Percentiles rank a stretch among this genome's conserved stretches.
phyloP scores from a whole-genome alignment of 805 yeast genomes.

The Candida vaughaniae region DNA sequence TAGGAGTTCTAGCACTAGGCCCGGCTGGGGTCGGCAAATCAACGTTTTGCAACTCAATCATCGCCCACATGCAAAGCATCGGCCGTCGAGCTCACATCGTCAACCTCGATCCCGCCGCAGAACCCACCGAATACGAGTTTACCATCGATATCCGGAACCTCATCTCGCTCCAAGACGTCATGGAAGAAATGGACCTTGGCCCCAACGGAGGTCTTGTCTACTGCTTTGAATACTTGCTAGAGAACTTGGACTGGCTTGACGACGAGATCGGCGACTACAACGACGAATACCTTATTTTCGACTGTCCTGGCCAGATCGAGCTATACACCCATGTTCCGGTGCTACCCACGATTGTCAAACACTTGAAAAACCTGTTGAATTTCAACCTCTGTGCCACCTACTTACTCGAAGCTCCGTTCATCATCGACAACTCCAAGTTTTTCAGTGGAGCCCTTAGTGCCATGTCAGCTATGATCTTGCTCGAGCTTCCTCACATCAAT shows the following conservation, averaged over 20 bases:
- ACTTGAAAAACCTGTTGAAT: slow-evolving; percentile 73
- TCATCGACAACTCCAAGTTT: slow-evolving; percentile 85
- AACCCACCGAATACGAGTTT: slow-evolving; percentile 86
- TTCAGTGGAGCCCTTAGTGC: slow-evolving; percentile 95
- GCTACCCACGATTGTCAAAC: slow-evolving; percentile 83
- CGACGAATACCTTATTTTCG: slow-evolving; percentile 91
- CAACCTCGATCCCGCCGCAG: slow-evolving; percentile 96
- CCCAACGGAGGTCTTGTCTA: slow-evolving; percentile 94
- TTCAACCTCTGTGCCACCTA: slow-evolving; percentile 92
- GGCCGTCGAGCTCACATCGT: slow-evolving; percentile 95
- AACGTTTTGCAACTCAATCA: slow-evolving; percentile 86
- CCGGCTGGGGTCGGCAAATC: slow-evolving; percentile 98
- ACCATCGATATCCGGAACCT: slow-evolving; percentile 90
- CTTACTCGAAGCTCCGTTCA: slow-evolving; percentile 89
- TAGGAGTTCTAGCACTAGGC: slow-evolving; percentile 89
- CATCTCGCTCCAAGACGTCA: slow-evolving; percentile 87
- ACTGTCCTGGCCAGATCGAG: slow-evolving; percentile 97
- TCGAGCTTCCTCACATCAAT: slow-evolving; percentile 94
- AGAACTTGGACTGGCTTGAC: slow-evolving; percentile 95
- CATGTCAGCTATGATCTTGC: slow-evolving; percentile 95
- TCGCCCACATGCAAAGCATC: slow-evolving; percentile 81
- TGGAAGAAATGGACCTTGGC: slow-evolving; percentile 91
- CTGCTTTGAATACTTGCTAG: slow-evolving; percentile 87
- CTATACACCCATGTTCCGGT: slow-evolving; percentile 93
- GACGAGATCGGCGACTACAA: slow-evolving; percentile 95